Base-by-base conservation (phyloP, 345 rosid species). In the Microcos paniculata region DNA sequence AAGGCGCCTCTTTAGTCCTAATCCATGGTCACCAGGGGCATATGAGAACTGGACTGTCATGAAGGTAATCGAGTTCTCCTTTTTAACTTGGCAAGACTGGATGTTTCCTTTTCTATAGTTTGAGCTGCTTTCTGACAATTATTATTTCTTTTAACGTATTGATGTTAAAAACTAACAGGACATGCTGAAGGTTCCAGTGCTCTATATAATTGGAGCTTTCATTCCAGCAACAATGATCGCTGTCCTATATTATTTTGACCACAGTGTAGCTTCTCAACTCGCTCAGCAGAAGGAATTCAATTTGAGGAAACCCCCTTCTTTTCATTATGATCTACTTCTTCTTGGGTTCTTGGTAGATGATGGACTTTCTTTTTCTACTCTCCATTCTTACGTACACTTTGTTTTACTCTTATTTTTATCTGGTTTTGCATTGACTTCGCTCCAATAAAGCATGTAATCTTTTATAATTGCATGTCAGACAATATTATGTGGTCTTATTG, bases 151-250 rank as follows among this genome's bases (percentile, higher is more conserved):
- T 15, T 19, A 8, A 8, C n/a, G 21, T 45, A 75, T 45, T 35
- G 19, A 76, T 48, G 51, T 33, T 31, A 7, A 28, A 68, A 78
- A 67, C 75, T 71, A 73, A 77, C 96, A 92, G 98, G 96, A 93
- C 77, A 90, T 94, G 97, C 65, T 86, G 71, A 81, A 86, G 78
- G 98, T 94, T 73, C 98, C 98, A 6, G 82, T 92, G 45, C 82
- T 90, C 49, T 93, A 94, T 76, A 89, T 94, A 70, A 73, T 93
- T 58, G 89, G 94, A 81, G 97, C 98, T 51, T 89, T 94, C 72
- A 84, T 94, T 80, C 98, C 98, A 38, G 98, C 98, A 51, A 90
- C 98, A 75, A 94, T 92, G 98, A 87, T 90, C 1, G 95, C 98
- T 0, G 97, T 92, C 72, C 98, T 94, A 46, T 94, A 94, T 80